A percentile compares a stretch with the other conserved stretches of the same genome.
Conservation (phyloP, 257 asterid genomes). For the Penstemon eatonii region DNA sequence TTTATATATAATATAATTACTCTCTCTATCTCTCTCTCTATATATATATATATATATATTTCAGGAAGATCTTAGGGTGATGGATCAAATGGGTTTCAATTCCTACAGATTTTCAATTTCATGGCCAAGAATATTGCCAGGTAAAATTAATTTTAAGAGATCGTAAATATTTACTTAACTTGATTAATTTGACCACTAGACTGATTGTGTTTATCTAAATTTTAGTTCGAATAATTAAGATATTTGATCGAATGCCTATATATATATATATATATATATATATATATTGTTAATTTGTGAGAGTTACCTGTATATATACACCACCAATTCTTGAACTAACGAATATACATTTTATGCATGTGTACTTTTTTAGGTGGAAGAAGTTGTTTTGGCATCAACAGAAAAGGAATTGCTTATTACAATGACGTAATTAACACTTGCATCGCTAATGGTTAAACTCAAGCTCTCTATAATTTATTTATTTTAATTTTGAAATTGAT, state of each 20-base stretch:
- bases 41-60: neutral
- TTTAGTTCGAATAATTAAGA: no score
- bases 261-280: no score
- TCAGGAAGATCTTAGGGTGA: conserved; percentile 36
- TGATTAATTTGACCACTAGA: no score
- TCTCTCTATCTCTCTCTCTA: no score
- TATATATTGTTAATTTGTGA: neutral
- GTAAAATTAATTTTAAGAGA: neutral
- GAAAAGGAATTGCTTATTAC: conserved; percentile 36
- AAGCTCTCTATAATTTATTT: neutral
- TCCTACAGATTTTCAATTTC: conserved; percentile 35
- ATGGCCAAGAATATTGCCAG: conserved; percentile 40
- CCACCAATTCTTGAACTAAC: no score
- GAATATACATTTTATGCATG: neutral
- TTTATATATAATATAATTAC: no score
- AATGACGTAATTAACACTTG: conserved; percentile 34
- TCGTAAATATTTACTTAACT: neutral
- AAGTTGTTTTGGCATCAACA: conserved; percentile 29
- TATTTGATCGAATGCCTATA: no score
- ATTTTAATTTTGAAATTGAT: no score
- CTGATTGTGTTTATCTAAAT: no score
- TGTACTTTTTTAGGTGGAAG: conserved; percentile 28
- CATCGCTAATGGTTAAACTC: conserved; percentile 28
- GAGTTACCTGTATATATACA: no score
- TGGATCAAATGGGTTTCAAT: conserved; percentile 32